A percentile compares a stretch with the other conserved stretches of the same genome.
These are phyloP conservation scores for Saturnispora dispora DNA, from an alignment of 805 yeast genomes.

Conservation along the genomic window DNA sequence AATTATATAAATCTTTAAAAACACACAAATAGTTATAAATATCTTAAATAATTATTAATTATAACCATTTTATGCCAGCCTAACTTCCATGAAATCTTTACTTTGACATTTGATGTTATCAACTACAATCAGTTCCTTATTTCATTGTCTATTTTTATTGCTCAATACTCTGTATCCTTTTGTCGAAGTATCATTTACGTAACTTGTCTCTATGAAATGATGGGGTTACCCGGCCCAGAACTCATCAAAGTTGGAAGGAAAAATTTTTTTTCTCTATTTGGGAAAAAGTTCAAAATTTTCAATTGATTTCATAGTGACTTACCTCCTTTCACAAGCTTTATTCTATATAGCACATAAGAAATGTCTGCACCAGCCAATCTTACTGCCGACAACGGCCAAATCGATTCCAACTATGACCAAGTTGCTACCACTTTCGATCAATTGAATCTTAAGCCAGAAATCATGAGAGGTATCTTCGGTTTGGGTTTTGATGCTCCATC, in stretches of 20 bases:
- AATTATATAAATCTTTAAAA: constrained; percentile 2
- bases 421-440: constrained; percentile 56
- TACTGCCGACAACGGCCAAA: constrained; percentile 37
- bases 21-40: constrained; percentile 3
- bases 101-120: neutral
- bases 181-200: too few species aligned
- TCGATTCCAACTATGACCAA: constrained; percentile 60
- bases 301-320: neutral
- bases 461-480: constrained; percentile 59
- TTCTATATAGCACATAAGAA: neutral
- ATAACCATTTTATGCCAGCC: neutral
- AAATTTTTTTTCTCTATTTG: neutral
- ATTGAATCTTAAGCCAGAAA: constrained; percentile 57
- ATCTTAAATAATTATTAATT: neutral
- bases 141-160: too few species aligned
- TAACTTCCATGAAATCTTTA: neutral
- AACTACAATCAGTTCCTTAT: neutral
- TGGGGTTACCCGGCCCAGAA: constrained; percentile 8
- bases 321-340: constrained; percentile 1
- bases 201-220: too few species aligned
- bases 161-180: too few species aligned
- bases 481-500: constrained; percentile 79
- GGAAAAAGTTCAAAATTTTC: neutral
- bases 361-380: constrained; percentile 42
- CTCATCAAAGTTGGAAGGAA: neutral